Base-by-base conservation (phyloP, 345 rosid species). In the Crucihimalaya himalaica region DNA sequence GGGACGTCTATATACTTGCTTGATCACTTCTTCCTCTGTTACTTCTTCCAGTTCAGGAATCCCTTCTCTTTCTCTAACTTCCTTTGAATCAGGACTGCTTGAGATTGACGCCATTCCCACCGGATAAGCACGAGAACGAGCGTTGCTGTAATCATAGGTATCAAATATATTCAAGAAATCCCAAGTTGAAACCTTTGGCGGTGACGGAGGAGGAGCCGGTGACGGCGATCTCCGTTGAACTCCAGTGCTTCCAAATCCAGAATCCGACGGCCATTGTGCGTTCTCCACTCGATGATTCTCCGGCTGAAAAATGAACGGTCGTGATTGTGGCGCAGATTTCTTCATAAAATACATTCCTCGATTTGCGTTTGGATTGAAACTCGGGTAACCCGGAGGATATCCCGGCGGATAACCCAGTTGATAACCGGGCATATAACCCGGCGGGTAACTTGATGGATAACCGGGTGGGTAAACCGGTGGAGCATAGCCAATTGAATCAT, bases 21-120 rank as follows among this genome's bases (percentile, higher is more conserved):
- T 89, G 39, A 72, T 67, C 63, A 75, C 86, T 80, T 88, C 96
- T 4, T 83, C 80, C 78, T 91, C 95, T 3, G 90, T 74, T 74
- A 81, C 97, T 73, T 94, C 97, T 84, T 94, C 98, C 64, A 94
- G 79, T 37, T 91, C 97, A 47, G 98, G 98, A 62, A 94, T 91
- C 52, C 97, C 97, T 83, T 94, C 98, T 48, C 96, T 83, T 68
- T 89, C 97, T 80, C 97, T 85, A 54, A 94, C 93, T 74, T 88
- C 97, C 55, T 86, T 88, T 5, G 95, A 94, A 76, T 94, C 98
- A 12, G 88, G 98, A 58, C 95, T 91, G 62, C 97, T 88, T 5
- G 91, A 62, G 35, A 51, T 85, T 32, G 97, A 94, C 40, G 89
- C 82, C 46, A 78, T 83, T 45, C 78, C 74, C 37, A 43, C 57